Conservation (phyloP, 306 rosid genomes). For the Delonix regia region DNA sequence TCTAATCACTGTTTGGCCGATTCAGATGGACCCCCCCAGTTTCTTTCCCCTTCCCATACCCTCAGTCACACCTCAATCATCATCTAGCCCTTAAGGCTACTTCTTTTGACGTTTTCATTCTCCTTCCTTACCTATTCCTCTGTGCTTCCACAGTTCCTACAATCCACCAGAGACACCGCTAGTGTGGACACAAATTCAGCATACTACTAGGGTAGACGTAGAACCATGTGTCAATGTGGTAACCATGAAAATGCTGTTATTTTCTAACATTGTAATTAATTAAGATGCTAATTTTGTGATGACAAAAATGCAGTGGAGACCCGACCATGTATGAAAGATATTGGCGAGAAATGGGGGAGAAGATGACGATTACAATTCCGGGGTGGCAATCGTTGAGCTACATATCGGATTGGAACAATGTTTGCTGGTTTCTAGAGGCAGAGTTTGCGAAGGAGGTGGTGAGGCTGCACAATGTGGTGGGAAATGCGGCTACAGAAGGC, state of each 20-base stretch:
- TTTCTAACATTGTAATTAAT: too few relatives aligned
- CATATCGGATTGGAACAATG: constrained; percentile 59
- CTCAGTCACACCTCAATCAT: background rate
- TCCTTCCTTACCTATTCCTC: constrained; percentile 30
- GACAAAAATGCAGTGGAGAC: constrained; percentile 66
- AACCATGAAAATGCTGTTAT: too few relatives aligned
- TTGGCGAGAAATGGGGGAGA: constrained; percentile 72
- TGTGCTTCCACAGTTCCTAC: constrained; percentile 34
- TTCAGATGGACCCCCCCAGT: constrained; percentile 28
- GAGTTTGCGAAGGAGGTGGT: constrained; percentile 65
- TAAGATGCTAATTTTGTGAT: too few relatives aligned
- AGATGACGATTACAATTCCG: constrained; percentile 60
- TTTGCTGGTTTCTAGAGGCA: constrained; percentile 88
- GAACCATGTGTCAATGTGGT: too few relatives aligned
- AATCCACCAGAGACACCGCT: background rate
- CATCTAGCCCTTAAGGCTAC: constrained; percentile 14
- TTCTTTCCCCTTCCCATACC: too few relatives aligned
- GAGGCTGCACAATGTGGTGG: constrained; percentile 73
- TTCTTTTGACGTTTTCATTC: background rate
- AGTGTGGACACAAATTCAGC: too few relatives aligned
- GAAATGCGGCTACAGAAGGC: constrained; percentile 76
- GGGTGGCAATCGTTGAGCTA: constrained; percentile 90
- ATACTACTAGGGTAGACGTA: too few relatives aligned
- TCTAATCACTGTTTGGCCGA: constrained; percentile 39
- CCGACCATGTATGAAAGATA: constrained; percentile 76